Conservation (phyloP, 768 basidiomycete genomes). For the Fomitopsis pulvina region DNA sequence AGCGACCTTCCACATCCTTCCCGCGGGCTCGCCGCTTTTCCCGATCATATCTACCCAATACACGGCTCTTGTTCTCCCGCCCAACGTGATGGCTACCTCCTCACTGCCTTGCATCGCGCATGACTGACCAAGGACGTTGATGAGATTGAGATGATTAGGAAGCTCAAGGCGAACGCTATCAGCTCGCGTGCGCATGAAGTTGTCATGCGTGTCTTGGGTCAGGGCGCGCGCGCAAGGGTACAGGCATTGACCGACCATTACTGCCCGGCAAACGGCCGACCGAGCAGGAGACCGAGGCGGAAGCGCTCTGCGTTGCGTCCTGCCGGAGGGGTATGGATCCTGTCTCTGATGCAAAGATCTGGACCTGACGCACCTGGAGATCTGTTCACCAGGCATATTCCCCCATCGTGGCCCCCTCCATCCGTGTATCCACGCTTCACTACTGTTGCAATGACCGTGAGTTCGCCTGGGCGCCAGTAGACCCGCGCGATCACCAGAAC, state of each 20-base stretch:
- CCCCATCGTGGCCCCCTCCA: slow-evolving; percentile 86
- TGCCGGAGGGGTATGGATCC: slow-evolving; percentile 74
- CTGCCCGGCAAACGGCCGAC: slow-evolving; percentile 84
- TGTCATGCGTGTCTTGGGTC: slow-evolving; percentile 86
- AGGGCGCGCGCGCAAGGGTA: slow-evolving; percentile 50
- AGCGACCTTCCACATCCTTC: slow-evolving; percentile 65
- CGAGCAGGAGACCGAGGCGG: slow-evolving; percentile 88
- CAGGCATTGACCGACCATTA: slow-evolving; percentile 36
- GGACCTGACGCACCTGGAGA: slow-evolving; percentile 31
- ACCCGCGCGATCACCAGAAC: slow-evolving; percentile 49
- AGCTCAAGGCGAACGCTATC: slow-evolving; percentile 82
- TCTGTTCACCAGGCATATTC: slow-evolving; percentile 85
- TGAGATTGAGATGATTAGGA: slow-evolving; percentile 71
- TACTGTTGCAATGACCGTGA: slow-evolving; percentile 91
- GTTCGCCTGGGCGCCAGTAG: slow-evolving; percentile 78
- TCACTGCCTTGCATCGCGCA: slow-evolving; percentile 73
- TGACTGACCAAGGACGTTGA: slow-evolving; percentile 69
- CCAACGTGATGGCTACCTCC: slow-evolving; percentile 51
- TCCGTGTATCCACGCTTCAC: slow-evolving; percentile 83
- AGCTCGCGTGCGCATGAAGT: slow-evolving; percentile 87
- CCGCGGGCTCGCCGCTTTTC: slow-evolving; percentile 43
- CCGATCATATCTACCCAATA: slow-evolving; percentile 42
- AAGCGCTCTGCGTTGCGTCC: slow-evolving; percentile 87
- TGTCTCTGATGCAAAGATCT: background rate
- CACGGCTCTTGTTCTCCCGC: slow-evolving; percentile 28